Evolutionary conservation across 192 early-diverging fungal genomes (phyloP), one percentile per base, ranked within the genome.

Genomic region (Coemansia sp.): DNA sequence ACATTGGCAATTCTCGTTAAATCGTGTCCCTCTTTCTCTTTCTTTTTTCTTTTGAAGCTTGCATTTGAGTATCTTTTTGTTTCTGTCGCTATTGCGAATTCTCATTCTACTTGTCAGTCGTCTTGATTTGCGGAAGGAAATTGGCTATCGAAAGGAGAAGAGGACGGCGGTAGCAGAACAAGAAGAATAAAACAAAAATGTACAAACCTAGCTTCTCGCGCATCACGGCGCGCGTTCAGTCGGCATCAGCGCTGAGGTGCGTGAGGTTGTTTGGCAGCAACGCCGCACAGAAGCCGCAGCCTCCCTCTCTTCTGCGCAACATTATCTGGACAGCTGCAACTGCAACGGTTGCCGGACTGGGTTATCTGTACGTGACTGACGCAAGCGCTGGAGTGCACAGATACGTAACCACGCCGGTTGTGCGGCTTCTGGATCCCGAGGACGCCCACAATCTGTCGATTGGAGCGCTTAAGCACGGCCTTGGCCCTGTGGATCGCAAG

Each of bases 381-480:
- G 80, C 91, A 37, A 89, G 92, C n/a, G 90, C 93, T 7, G 86
- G 81, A 10, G 69, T 92, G 11, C 89, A 96, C 79, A 83, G 74
- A 39, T 85, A 85, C 66, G 67, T 91, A 14, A 58, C 72, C 38
- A 88, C 89, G 70, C 93, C 94, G 6, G 17, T 91, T 39, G 68
- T 94, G 71, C 92, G 88, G 57, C 71, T 77, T 39, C 50, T 92
- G 49, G 93, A 94, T 68, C 68, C 92, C 5, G 94, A 96, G 60
- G 71, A 85, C 5, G 89, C 90, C 1, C 94, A 96, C 74, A 85
- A 84, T 73, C 67, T 90, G 48, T 79, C 86, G 5, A 88, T 96
- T 40, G 67, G 68, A 79, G 5, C 72, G 17, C 85, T 88, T 4
- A 90, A 87, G 73, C 75, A 76, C 64, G 88, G 90, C 6, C 68